A percentile compares a stretch with the other conserved stretches of the same genome.
These are phyloP conservation scores for Dactylellina sp. DNA, from an alignment of 2,329 filamentous ascomycete genomes.

Conservation along the genomic window DNA sequence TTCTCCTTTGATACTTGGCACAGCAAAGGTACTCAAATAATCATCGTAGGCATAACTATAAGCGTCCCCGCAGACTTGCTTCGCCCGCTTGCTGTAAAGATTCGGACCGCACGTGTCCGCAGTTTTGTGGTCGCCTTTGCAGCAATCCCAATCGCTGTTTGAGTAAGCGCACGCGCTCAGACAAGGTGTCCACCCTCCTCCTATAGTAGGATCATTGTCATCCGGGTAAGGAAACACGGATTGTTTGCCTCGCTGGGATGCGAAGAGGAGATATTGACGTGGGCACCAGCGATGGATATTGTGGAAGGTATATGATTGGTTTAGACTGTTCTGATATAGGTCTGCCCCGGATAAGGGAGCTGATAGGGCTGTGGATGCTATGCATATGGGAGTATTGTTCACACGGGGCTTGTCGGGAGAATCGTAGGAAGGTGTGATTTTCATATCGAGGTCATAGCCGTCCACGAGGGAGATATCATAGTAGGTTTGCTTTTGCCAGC, in stretches of 20 bases:
- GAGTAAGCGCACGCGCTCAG: slow-evolving; percentile 80
- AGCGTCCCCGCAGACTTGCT: slow-evolving; percentile 82
- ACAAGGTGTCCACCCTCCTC: slow-evolving; percentile 76
- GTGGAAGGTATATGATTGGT: slow-evolving; percentile 59
- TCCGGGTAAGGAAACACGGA: slow-evolving; percentile 75
- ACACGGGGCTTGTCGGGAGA: slow-evolving; percentile 48
- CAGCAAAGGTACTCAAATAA: slow-evolving; percentile 71
- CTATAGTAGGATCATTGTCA: slow-evolving; percentile 75
- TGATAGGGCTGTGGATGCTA: slow-evolving; percentile 27
- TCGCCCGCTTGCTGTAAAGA: slow-evolving; percentile 76
- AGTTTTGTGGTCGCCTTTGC: slow-evolving; percentile 75
- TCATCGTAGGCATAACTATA: slow-evolving; percentile 80
- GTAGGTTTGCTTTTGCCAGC: slow-evolving; percentile 76
- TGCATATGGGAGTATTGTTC: slow-evolving; percentile 58
- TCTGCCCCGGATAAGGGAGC: slow-evolving; percentile 63
- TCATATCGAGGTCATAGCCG: slow-evolving; percentile 82
- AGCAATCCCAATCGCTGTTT: slow-evolving; percentile 77
- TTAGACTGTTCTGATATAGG: slow-evolving; percentile 63
- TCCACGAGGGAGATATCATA: slow-evolving; percentile 89
- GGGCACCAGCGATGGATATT: slow-evolving; percentile 79
- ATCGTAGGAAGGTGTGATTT: slow-evolving; percentile 64
- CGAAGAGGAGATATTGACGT: slow-evolving; percentile 78
- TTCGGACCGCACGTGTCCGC: slow-evolving; percentile 75
- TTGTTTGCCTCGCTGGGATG: slow-evolving; percentile 73
- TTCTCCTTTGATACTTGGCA: slow-evolving; percentile 71